Base-by-base conservation (phyloP, 371 early-diverging fungal species). In the Phascolomyces articulosus region DNA sequence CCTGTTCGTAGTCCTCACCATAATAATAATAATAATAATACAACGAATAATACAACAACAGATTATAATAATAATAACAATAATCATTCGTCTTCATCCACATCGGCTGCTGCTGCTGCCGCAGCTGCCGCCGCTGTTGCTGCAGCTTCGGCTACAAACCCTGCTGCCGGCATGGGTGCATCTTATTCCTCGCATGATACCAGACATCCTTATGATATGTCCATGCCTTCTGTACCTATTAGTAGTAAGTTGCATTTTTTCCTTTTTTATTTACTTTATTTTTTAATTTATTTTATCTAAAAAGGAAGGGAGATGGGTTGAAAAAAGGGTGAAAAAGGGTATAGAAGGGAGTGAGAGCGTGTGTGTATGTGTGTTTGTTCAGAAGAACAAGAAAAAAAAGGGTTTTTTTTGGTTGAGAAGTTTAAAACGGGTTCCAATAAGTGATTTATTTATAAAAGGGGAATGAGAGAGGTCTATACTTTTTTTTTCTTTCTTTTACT, bases 121-220 rank as follows among this genome's bases (percentile, higher is more conserved):
- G 57, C 57, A 24, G 53, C 54, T 49, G 20, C 60, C 11, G 54
- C 51, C 34, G 54, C 54, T 23, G 58, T 31, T 16, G 40, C 55
- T 62, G 62, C 55, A 55, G 62, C 20, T 62, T 27, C 62, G n/a
- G 62, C 27, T 34, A 62, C 55, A 21, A 53, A 53, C 26, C 31
- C 40, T 21, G 31, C 54, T 31, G 26, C 62, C 27, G 54, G 58
- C 44, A 57, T 57, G 51, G 40, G 26, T 48, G 28, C 51, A 47
- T 27, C 59, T 18, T 55, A 59, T 21, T 51, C 51, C 26, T 51
- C 51, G 51, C 51, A 51, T 51, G 65, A 65, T 29, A 58, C 40
- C 47, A 55, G 65, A 24, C 58, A 65, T 40, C 59, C 65, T 21
- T 65, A 65, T 38, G 65, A 65, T 27, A 59, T 65, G 59, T 29